Evolutionary conservation across 2,329 filamentous ascomycete genomes (phyloP), one percentile per base, ranked within the genome.

Genomic region (Rhexocercosporidium sp.): DNA sequence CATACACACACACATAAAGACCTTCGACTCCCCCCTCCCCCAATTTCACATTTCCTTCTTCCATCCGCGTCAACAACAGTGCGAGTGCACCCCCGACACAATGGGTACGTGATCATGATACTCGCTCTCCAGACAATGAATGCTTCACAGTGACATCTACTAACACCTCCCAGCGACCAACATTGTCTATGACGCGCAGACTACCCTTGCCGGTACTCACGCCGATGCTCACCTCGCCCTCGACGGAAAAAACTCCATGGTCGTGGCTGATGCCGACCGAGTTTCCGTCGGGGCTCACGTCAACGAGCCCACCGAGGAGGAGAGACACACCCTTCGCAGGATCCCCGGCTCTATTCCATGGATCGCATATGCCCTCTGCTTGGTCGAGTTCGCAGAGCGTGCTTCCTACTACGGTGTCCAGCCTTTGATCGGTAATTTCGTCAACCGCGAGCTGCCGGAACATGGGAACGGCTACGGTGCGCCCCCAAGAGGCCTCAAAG

Each of bases 371-470:
- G 89, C 88, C 29, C 86, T 94, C 67, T 90, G 89, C 57, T 88
- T 92, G 69, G 87, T 91, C 67, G 91, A 94, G 79, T 81, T 92
- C 65, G 92, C 89, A 80, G 91, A 94, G 80, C 88, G 91, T 59
- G 92, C 92, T 80, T 90, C 88, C 16, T 94, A 92, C 85, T 93
- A 93, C 75, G 91, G 91, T 64, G 89, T 88, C 4, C 85, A 87
- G 51, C 84, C 82, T 0, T 77, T 73, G 8, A 88, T 88, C 75
- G 81, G 81, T 69, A 91, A 91, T 75, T 91, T 85, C 72, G 84
- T 91, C 73, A 85, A 90, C 71, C 84, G 85, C 11, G 83, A 85
- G 3, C 75, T 91, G 3, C 88, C 88, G 1, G 69, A 76, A 1
- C 83, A 81, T 18, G 79, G 79, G 3, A 78, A 79, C 67, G 78